Percentiles rank a stretch among this genome's conserved stretches.
These are phyloP conservation scores for Kalmanozyma brasiliensis DNA, from an alignment of 1,284 basidiomycete species.

Conservation along the genomic window DNA sequence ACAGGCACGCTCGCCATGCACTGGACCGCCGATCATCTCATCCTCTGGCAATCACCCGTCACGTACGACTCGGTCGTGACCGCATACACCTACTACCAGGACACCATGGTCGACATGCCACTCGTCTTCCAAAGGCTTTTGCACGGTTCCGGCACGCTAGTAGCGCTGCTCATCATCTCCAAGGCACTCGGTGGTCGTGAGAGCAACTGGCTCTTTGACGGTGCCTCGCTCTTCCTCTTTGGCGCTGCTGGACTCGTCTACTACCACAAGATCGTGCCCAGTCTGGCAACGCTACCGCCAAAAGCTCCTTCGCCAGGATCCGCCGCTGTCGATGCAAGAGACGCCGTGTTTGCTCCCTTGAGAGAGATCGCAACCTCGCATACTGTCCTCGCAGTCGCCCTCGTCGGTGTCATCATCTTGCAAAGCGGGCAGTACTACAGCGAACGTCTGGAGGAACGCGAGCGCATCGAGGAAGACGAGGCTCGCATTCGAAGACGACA, in stretches of 20 bases:
- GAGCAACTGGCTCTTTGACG: slow-evolving; percentile 67
- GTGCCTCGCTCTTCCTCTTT: slow-evolving; percentile 66
- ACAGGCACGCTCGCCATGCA: slow-evolving; percentile 65
- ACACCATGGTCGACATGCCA: slow-evolving; percentile 56
- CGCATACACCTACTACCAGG: slow-evolving; percentile 63
- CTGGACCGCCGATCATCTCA: slow-evolving; percentile 66
- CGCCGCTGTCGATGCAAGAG: slow-evolving; percentile 32
- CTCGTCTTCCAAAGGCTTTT: slow-evolving; percentile 42
- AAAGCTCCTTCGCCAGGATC: slow-evolving; percentile 38
- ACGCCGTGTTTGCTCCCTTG: slow-evolving; percentile 50
- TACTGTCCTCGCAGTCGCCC: slow-evolving; percentile 62
- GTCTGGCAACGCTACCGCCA: slow-evolving; percentile 43
- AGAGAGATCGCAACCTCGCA: slow-evolving; percentile 64
- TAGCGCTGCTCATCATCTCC: slow-evolving; percentile 43
- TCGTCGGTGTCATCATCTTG: slow-evolving; percentile 63
- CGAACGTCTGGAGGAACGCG: slow-evolving; percentile 64
- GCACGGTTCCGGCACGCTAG: slow-evolving; percentile 45
- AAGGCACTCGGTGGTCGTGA: slow-evolving; percentile 61
- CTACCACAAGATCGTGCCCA: slow-evolving; percentile 60
- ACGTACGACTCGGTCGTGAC: slow-evolving; percentile 53
- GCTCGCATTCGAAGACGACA: slow-evolving; percentile 59
- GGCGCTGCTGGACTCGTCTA: slow-evolving; percentile 60
- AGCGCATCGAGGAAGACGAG: slow-evolving; percentile 65
- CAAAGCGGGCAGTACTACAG: slow-evolving; percentile 67
- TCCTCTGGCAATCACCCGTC: slow-evolving; percentile 64